A percentile compares a stretch with the other conserved stretches of the same genome.
Conservation (phyloP, 768 basidiomycete species). For the Termitomyces heimii region DNA sequence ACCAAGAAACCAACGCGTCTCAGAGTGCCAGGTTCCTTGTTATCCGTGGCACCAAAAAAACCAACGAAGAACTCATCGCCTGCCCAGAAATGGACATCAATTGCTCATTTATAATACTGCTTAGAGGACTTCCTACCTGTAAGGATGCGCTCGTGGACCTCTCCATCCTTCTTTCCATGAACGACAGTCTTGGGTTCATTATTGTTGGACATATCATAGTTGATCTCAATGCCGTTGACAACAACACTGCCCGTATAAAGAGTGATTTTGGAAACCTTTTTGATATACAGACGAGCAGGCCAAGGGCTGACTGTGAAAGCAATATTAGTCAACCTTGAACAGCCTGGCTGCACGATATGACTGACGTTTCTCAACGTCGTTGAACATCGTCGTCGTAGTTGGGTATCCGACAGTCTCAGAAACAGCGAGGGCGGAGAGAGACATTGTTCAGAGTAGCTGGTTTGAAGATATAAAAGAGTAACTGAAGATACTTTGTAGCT, state of each 20-base stretch:
- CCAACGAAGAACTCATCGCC: constrained; percentile 4
- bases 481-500: background rate
- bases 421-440: background rate
- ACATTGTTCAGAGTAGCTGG: background rate
- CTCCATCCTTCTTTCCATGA: background rate
- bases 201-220: background rate
- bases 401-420: background rate
- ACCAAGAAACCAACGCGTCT: constrained; percentile 5
- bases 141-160: background rate
- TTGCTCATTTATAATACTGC: background rate
- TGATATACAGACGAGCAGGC: background rate
- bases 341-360: background rate
- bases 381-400: background rate
- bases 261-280: background rate
- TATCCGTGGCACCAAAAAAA: constrained; percentile 1
- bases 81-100: background rate
- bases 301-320: background rate
- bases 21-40: background rate
- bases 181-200: background rate
- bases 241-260: background rate
- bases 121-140: background rate
- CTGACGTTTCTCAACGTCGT: background rate
- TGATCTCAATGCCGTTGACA: background rate
- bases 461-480: background rate
- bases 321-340: background rate